These are phyloP conservation scores for Apophysomyces sp. DNA, from an alignment of 371 early-diverging fungal genomes.

Conservation along the genomic window DNA sequence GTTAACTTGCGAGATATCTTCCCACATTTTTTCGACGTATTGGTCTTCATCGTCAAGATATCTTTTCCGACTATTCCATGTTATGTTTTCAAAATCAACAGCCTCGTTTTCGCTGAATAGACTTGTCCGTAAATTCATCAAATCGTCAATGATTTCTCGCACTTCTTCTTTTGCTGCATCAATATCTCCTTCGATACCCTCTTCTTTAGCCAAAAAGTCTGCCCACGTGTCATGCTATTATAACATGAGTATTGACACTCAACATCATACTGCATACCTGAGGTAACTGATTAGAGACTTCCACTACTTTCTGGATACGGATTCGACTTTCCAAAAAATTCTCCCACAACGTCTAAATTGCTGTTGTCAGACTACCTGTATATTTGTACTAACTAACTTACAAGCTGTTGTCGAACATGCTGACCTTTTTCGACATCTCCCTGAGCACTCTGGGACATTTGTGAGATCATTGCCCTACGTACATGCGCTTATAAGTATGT, in stretches of 20 bases:
- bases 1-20: conserved; percentile 62
- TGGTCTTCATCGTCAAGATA: conserved; percentile 59
- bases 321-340: conserved; percentile 86
- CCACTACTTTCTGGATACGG: conserved; percentile 79
- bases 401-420: conserved; percentile 79
- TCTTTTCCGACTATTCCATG: conserved; percentile 43
- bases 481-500: conserved; percentile 12
- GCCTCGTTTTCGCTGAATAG: conserved; percentile 37
- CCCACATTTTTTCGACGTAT: conserved; percentile 56
- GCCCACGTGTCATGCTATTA: conserved; percentile 28
- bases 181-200: conserved; percentile 28
- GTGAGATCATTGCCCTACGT: conserved; percentile 57
- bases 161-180: conserved; percentile 32
- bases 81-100: conserved; percentile 23
- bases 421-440: conserved; percentile 87
- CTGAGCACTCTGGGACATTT: conserved; percentile 68
- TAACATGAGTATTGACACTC: background rate
- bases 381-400: conserved; percentile 5
- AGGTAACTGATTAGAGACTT: conserved; percentile 82
- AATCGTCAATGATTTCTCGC: conserved; percentile 39
- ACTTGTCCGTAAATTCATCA: conserved; percentile 43
- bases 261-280: conserved; percentile 24
- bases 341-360: conserved; percentile 78
- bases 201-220: conserved; percentile 32
- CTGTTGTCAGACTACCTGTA: background rate